Evolutionary conservation across 2,329 filamentous ascomycete species (phyloP).

Genomic region (Tricladium varicosporioides): DNA sequence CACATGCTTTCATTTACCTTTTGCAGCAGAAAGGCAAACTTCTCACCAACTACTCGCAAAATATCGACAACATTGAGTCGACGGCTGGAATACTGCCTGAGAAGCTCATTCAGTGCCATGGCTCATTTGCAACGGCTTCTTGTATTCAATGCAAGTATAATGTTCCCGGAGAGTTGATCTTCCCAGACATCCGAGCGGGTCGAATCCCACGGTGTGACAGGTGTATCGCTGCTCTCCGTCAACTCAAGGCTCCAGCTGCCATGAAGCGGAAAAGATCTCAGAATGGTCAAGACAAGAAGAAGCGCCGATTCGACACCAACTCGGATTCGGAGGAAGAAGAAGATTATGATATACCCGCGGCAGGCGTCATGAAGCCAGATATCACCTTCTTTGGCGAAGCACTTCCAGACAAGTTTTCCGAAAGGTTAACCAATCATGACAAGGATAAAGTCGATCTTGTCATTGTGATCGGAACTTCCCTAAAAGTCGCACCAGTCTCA

Average conservation of each 20-base stretch:
- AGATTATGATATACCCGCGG: conserved; percentile 62
- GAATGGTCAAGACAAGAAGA: conserved; percentile 48
- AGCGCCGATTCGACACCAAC: conserved; percentile 23
- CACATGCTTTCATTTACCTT: conserved; percentile 88
- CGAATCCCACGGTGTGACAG: conserved; percentile 73
- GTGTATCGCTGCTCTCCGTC: conserved; percentile 58
- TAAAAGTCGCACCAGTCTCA: conserved; percentile 93
- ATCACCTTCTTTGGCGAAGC: conserved; percentile 97
- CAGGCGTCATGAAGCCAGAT: conserved; percentile 91
- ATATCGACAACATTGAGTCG: conserved; percentile 94
- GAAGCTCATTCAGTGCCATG: conserved; percentile 93
- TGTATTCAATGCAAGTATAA: conserved; percentile 79
- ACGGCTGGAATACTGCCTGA: conserved; percentile 77
- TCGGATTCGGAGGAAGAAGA: conserved; percentile 48
- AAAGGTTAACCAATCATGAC: conserved; percentile 78
- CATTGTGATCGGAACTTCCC: conserved; percentile 91
- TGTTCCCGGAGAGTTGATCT: conserved; percentile 74
- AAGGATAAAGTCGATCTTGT: conserved; percentile 80
- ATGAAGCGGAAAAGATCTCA: conserved; percentile 54
- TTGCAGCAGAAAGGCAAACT: conserved; percentile 86
- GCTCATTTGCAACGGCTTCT: conserved; percentile 88
- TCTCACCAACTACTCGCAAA: conserved; percentile 96
- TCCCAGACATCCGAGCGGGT: conserved; percentile 73
- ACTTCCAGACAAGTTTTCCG: conserved; percentile 79
- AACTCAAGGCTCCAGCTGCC: conserved; percentile 49